phyloP scores from a whole-genome alignment of 768 basidiomycete species.

The Trichaptum fuscoviolaceum region DNA sequence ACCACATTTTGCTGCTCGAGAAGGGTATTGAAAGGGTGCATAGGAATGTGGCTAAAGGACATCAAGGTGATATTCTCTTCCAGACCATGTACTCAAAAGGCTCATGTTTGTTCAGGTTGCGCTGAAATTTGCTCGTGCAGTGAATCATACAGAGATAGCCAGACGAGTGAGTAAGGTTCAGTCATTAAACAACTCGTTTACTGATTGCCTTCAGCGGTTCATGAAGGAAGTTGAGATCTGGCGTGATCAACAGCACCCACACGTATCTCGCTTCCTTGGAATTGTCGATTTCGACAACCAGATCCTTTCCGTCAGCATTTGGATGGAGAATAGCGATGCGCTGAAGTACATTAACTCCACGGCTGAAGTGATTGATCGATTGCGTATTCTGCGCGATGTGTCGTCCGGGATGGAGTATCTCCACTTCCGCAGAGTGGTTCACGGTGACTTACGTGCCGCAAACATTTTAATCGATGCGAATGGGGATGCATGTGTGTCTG shows the following conservation, averaged over 20 bases:
- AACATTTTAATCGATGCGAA: constrained; percentile 2
- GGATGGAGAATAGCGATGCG: constrained; percentile 40
- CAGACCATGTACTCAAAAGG: neutral
- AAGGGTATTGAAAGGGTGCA: neutral
- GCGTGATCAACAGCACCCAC: constrained; percentile 35
- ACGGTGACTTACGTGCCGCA: constrained; percentile 5
- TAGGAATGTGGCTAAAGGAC: constrained; percentile 37
- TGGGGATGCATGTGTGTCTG: constrained; percentile 1
- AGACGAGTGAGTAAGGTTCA: constrained; percentile 25
- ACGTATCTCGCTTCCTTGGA: constrained; percentile 34
- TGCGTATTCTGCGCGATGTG: constrained; percentile 1
- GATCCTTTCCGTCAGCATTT: constrained; percentile 34
- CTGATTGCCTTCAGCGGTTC: constrained; percentile 29
- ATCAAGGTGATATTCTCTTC: constrained; percentile 22
- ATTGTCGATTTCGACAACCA: constrained; percentile 30
- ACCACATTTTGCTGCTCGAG: neutral
- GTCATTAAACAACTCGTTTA: neutral
- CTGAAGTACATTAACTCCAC: constrained; percentile 28
- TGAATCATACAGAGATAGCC: constrained; percentile 29
- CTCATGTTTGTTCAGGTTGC: constrained; percentile 28
- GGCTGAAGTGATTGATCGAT: constrained; percentile 24
- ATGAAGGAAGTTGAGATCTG: constrained; percentile 38
- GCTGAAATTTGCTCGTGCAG: constrained; percentile 30
- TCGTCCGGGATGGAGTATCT: constrained; percentile 6
- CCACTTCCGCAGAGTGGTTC: constrained; percentile 6